phyloP scores from a whole-genome alignment of 441 rosid genomes.

The Gossypium schwendimanii region DNA sequence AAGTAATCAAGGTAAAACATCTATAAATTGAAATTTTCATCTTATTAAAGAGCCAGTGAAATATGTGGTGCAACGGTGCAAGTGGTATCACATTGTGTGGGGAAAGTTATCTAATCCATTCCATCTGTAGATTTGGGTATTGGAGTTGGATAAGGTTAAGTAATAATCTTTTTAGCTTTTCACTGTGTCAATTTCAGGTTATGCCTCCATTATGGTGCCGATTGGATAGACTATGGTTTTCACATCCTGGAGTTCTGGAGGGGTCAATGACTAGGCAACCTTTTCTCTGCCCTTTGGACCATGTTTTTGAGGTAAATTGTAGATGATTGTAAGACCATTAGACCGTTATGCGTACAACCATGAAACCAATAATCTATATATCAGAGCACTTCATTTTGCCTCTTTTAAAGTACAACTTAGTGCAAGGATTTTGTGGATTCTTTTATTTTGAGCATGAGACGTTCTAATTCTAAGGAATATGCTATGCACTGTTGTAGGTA shows the following conservation, averaged over 20 bases:
- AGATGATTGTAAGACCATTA: conserved; percentile 1
- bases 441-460: conserved; percentile 13
- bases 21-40: neutral
- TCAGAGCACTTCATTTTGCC: neutral
- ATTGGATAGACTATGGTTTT: conserved; percentile 95
- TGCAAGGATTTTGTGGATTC: neutral
- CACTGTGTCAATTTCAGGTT: conserved; percentile 43
- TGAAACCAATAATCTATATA: neutral
- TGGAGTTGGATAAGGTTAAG: neutral
- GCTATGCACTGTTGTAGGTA: conserved; percentile 50
- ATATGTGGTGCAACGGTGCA: neutral
- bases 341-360: neutral
- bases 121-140: neutral
- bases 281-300: conserved; percentile 94
- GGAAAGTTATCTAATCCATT: neutral
- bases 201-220: conserved; percentile 99
- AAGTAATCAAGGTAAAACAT: neutral
- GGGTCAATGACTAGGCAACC: conserved; percentile 93
- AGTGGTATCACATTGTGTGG: neutral
- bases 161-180: conserved; percentile 3
- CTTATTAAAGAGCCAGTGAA: neutral
- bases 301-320: conserved; percentile 78
- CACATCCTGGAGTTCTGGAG: conserved; percentile 77
- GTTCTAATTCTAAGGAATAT: conserved; percentile 16
- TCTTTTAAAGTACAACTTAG: neutral